phyloP scores from a whole-genome alignment of 2,329 filamentous ascomycete genomes.

The Pseudogymnoascus sp. region DNA sequence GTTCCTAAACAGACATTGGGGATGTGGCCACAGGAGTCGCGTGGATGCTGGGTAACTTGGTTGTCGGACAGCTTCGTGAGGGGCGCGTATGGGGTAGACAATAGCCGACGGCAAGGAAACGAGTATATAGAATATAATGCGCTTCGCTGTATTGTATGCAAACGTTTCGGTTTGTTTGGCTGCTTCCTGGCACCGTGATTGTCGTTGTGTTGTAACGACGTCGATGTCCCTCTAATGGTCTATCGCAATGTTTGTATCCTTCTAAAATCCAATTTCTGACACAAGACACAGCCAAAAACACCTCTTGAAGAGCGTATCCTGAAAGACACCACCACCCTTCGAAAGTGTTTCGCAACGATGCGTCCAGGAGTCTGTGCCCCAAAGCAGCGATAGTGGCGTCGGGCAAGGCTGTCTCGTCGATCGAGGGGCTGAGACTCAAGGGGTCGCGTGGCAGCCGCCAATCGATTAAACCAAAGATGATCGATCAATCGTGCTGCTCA shows the following conservation, averaged over 20 bases:
- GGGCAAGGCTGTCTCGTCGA: background rate
- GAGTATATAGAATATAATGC: background rate
- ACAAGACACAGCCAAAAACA: background rate
- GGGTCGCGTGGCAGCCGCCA: constrained; percentile 1
- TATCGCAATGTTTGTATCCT: background rate
- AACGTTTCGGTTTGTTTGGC: background rate
- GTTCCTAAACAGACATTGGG: background rate
- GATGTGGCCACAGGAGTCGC: background rate
- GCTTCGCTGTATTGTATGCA: background rate
- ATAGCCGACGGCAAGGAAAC: background rate
- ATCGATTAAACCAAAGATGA: background rate
- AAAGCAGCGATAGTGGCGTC: constrained; percentile 1
- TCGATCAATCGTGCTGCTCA: background rate
- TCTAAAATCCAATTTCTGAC: background rate
- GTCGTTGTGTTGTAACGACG: background rate
- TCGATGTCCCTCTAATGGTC: background rate
- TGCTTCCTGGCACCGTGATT: background rate
- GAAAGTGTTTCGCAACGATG: background rate
- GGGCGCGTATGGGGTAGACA: background rate
- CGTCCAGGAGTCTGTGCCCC: background rate
- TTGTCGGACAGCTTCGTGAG: background rate
- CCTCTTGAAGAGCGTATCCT: background rate
- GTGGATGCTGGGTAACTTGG: background rate
- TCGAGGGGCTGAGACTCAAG: constrained; percentile 2
- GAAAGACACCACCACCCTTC: background rate